A percentile compares a stretch with the other conserved stretches of the same genome.
Evolutionary conservation across 768 basidiomycete species (phyloP).

Genomic region (Lactifluus hygrophoroides): DNA sequence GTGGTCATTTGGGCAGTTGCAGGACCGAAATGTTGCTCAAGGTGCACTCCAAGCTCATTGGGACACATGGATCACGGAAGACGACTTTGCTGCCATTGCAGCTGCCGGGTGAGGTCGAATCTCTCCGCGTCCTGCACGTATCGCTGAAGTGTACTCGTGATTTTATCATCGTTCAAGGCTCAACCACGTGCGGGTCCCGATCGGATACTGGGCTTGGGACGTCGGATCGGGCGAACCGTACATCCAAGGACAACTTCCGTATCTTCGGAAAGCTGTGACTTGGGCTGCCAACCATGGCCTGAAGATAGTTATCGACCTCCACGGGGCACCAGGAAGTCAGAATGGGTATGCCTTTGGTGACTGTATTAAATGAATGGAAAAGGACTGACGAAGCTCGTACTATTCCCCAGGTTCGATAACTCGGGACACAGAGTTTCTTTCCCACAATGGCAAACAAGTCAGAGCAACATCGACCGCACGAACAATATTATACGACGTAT

Average conservation of each 20-base stretch:
- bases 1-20: slow-evolving; percentile 65
- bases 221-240: slow-evolving; percentile 71
- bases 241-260: slow-evolving; percentile 69
- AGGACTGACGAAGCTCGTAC: not conserved
- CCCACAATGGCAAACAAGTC: slow-evolving; percentile 64
- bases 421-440: slow-evolving; percentile 56
- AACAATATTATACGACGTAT: slow-evolving; percentile 55
- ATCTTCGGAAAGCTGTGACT: slow-evolving; percentile 52
- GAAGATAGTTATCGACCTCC: slow-evolving; percentile 69
- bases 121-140: not conserved
- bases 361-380: not conserved
- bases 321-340: slow-evolving; percentile 74
- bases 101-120: slow-evolving; percentile 51
- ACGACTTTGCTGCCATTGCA: slow-evolving; percentile 68
- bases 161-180: slow-evolving; percentile 34
- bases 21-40: slow-evolving; percentile 41
- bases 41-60: slow-evolving; percentile 57
- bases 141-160: too few relatives aligned
- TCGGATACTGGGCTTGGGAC: slow-evolving; percentile 89
- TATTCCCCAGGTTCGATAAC: slow-evolving; percentile 57
- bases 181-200: slow-evolving; percentile 79
- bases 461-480: slow-evolving; percentile 59
- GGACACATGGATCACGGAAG: slow-evolving; percentile 78
- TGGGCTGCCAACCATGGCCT: slow-evolving; percentile 67
- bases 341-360: slow-evolving; percentile 46